Conservation (phyloP, 2,329 filamentous ascomycete genomes). For the Penicillium sp. region DNA sequence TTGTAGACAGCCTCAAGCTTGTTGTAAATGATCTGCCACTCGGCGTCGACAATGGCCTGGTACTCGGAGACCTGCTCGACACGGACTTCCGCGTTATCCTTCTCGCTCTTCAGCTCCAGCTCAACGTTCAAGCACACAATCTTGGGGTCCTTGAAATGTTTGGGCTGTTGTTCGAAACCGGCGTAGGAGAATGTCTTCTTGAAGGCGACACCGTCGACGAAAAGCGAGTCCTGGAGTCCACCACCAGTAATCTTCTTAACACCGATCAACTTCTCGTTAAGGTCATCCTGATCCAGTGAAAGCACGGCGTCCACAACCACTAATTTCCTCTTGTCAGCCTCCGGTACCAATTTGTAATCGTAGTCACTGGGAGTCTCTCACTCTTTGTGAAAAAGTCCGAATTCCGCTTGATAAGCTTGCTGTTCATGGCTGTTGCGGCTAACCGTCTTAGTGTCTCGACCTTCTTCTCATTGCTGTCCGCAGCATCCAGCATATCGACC, state of each 20-base stretch:
- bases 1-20: constrained; percentile 95
- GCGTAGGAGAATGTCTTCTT: constrained; percentile 99
- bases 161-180: constrained; percentile 98
- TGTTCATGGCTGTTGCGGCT: constrained; percentile 96
- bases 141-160: constrained; percentile 90
- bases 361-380: constrained; percentile 47
- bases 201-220: constrained; percentile 97
- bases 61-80: constrained; percentile 99
- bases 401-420: constrained; percentile 98
- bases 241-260: constrained; percentile 98
- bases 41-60: constrained; percentile 97
- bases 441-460: constrained; percentile 87
- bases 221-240: constrained; percentile 91
- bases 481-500: constrained; percentile 66
- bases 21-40: constrained; percentile 99
- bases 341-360: neutral
- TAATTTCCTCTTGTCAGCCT: constrained; percentile 41
- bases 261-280: constrained; percentile 97
- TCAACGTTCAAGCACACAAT: constrained; percentile 98
- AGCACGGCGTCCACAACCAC: constrained; percentile 98
- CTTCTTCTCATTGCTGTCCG: constrained; percentile 79
- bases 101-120: constrained; percentile 96
- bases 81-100: constrained; percentile 97
- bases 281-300: constrained; percentile 91
- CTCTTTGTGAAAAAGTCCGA: constrained; percentile 97